Conservation (phyloP, 768 basidiomycete species). For the Ramaria rubella region DNA sequence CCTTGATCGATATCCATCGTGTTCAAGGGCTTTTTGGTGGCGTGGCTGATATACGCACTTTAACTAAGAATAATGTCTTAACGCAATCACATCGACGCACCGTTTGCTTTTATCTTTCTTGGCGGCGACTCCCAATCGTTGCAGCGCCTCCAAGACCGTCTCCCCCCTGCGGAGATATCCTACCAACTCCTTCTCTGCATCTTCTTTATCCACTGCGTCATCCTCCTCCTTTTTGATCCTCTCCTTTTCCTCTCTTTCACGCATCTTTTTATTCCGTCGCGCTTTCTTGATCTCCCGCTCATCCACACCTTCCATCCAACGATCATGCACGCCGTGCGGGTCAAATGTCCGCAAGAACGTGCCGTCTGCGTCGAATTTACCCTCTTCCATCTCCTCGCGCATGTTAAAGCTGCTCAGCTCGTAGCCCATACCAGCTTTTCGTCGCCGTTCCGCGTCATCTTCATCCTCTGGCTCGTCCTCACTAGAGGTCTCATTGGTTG, state of each 20-base stretch:
- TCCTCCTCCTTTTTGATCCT: conserved; percentile 66
- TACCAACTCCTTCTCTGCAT: conserved; percentile 62
- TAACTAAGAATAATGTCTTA: not conserved
- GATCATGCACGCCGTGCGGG: conserved; percentile 86
- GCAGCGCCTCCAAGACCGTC: conserved; percentile 82
- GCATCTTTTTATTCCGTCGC: conserved; percentile 62
- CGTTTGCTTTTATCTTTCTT: conserved; percentile 38
- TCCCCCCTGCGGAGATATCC: conserved; percentile 81
- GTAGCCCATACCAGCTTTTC: conserved; percentile 87
- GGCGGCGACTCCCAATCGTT: conserved; percentile 68
- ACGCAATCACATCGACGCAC: not conserved
- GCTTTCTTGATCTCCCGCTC: conserved; percentile 84
- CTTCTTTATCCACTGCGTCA: conserved; percentile 56
- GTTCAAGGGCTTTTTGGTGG: not conserved
- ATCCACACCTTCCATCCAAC: conserved; percentile 86
- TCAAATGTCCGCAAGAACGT: conserved; percentile 81
- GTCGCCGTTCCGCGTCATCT: conserved; percentile 66
- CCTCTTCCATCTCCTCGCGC: conserved; percentile 98
- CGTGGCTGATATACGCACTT: not conserved
- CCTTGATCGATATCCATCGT: conserved; percentile 44
- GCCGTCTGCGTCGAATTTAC: conserved; percentile 93
- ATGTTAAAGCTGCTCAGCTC: conserved; percentile 96
- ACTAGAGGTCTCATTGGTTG: conserved; percentile 35
- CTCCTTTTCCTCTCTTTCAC: conserved; percentile 66
- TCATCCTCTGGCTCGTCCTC: conserved; percentile 62